Conservation (phyloP, 1,284 basidiomycete species). For the Cryptococcus depauperatus region DNA sequence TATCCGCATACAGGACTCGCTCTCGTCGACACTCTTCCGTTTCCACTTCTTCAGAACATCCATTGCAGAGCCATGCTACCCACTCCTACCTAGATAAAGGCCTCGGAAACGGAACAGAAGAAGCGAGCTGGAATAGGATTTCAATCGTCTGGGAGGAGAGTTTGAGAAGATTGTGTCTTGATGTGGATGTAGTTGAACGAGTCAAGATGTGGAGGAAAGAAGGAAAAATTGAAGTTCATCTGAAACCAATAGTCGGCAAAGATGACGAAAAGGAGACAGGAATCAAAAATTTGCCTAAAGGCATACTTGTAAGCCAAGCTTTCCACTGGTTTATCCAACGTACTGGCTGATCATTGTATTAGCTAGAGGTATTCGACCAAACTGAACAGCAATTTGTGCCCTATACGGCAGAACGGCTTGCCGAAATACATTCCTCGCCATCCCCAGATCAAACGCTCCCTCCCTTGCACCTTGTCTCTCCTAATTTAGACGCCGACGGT, state of each 20-base stretch:
- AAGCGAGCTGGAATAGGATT: constrained; percentile 17
- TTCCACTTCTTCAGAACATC: constrained; percentile 6
- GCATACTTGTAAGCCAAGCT: constrained; percentile 40
- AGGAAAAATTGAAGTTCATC: constrained; percentile 72
- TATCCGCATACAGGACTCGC: constrained; percentile 26
- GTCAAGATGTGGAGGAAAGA: constrained; percentile 73
- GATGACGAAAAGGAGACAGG: constrained; percentile 8
- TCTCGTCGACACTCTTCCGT: constrained; percentile 23
- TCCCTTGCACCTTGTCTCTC: constrained; percentile 2
- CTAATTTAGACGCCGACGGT: not conserved
- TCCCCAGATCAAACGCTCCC: constrained; percentile 5
- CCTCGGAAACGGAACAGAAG: not conserved
- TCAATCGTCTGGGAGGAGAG: constrained; percentile 75
- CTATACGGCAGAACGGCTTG: constrained; percentile 28
- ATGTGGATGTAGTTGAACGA: constrained; percentile 74
- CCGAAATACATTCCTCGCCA: constrained; percentile 21
- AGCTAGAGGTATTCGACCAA: constrained; percentile 42
- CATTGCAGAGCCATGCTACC: not conserved
- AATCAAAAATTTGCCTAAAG: constrained; percentile 26
- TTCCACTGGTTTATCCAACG: constrained; percentile 31
- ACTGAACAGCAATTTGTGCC: constrained; percentile 38
- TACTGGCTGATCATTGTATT: constrained; percentile 4
- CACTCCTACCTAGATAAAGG: not conserved
- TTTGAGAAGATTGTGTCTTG: constrained; percentile 73
- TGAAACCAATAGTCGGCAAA: constrained; percentile 46